phyloP scores from a whole-genome alignment of 352 stramenopile genomes.

The Phytophthora constricta region DNA sequence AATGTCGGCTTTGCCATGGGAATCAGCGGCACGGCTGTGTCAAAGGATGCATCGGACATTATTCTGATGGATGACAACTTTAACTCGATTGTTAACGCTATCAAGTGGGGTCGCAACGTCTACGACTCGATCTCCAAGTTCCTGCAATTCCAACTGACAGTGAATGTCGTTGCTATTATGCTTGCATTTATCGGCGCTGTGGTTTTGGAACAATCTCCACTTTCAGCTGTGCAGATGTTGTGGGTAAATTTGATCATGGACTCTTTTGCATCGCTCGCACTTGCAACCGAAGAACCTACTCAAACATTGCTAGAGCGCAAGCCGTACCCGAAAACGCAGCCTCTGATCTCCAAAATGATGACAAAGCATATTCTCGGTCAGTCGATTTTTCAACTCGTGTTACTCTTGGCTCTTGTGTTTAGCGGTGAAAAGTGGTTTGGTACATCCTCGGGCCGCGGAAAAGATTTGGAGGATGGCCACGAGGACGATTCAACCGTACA shows the following conservation, averaged over 20 bases:
- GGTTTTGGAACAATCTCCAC: slow-evolving; percentile 76
- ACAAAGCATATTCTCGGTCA: slow-evolving; percentile 83
- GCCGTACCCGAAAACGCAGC: slow-evolving; percentile 76
- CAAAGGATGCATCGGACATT: slow-evolving; percentile 86
- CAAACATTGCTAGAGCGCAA: slow-evolving; percentile 67
- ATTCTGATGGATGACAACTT: slow-evolving; percentile 92
- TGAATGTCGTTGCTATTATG: slow-evolving; percentile 84
- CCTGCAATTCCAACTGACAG: slow-evolving; percentile 84
- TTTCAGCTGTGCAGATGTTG: slow-evolving; percentile 90
- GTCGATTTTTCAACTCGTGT: slow-evolving; percentile 75
- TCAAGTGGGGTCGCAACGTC: slow-evolving; percentile 82
- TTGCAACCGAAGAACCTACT: slow-evolving; percentile 75
- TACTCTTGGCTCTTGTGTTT: slow-evolving; percentile 84
- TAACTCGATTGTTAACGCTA: slow-evolving; percentile 79
- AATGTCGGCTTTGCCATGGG: slow-evolving; percentile 86
- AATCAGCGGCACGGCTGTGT: slow-evolving; percentile 80
- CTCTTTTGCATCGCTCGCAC: slow-evolving; percentile 75
- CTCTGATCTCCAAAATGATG: slow-evolving; percentile 64
- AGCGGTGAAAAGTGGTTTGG: slow-evolving; percentile 68
- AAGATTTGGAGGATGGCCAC: slow-evolving; percentile 45
- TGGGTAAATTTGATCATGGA: slow-evolving; percentile 92
- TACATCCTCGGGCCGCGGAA: slow-evolving; percentile 59
- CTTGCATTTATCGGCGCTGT: slow-evolving; percentile 87
- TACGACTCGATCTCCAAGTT: slow-evolving; percentile 91
- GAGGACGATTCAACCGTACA: slow-evolving; percentile 77